Evolutionary conservation across 2,329 filamentous ascomycete species (phyloP).

Genomic region (Neopestalotiopsis clavispora): DNA sequence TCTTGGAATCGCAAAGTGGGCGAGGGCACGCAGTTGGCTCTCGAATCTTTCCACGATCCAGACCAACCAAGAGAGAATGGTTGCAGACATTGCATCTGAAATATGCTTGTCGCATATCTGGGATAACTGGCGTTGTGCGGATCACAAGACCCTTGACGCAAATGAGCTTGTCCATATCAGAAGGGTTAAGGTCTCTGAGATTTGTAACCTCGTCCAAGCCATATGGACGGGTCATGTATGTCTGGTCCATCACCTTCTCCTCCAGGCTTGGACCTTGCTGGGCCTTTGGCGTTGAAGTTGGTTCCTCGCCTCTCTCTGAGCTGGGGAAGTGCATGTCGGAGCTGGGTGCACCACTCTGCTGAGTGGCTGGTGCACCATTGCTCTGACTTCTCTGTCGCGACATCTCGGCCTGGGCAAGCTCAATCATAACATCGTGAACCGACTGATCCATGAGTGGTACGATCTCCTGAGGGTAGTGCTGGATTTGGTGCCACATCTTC

Average conservation of each 20-base stretch:
- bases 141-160: conserved; percentile 96
- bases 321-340: conserved; percentile 80
- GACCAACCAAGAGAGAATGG: conserved; percentile 86
- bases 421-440: conserved; percentile 91
- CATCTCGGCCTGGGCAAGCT: conserved; percentile 83
- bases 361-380: conserved; percentile 47
- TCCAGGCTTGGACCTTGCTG: conserved; percentile 67
- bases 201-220: conserved; percentile 88
- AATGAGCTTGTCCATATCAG: conserved; percentile 94
- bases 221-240: conserved; percentile 88
- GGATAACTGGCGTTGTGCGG: conserved; percentile 92
- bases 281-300: conserved; percentile 44
- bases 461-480: conserved; percentile 94
- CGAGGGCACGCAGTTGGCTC: conserved; percentile 92
- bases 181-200: conserved; percentile 90
- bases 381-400: conserved; percentile 61
- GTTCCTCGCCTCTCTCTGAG: conserved; percentile 71
- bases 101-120: conserved; percentile 98
- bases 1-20: conserved; percentile 78
- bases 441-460: conserved; percentile 95
- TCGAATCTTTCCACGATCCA: conserved; percentile 94
- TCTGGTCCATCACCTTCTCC: conserved; percentile 77
- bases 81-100: conserved; percentile 95
- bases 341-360: conserved; percentile 64
- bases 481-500: conserved; percentile 94